Base-by-base conservation (phyloP, 305 asterid species). In the Ruellia speciosa region DNA sequence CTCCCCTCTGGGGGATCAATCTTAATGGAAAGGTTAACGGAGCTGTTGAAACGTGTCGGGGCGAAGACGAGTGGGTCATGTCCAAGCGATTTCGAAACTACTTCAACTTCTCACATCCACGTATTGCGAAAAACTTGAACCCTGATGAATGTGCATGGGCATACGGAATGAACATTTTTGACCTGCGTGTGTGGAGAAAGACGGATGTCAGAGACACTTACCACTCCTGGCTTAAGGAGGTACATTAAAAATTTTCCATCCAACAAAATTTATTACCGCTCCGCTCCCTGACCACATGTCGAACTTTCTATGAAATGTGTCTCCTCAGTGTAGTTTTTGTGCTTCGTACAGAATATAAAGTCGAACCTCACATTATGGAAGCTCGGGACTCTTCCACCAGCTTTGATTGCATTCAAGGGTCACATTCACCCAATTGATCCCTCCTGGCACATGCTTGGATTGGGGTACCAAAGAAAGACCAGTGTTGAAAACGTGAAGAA, bases 101-200 rank as follows among this genome's bases (percentile, higher is more conserved):
- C 79, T 93, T 93, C 94, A 93, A 93, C 80, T 93, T 93, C 75
- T 88, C 99, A 46, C 90, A 88, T 79, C 97, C 96, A 5, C 82
- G 77, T 34, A 77, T 89, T 60, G 77, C 83, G 13, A 84, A 83
- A 70, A 76, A 82, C 72, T 79, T 93, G 86, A 76, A 93, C 74
- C 92, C 97, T 28, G 95, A 84, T 10, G 96, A 93, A 59, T 93
- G 99, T 73, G 97, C 99, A 18, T 93, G 99, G 99, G 99, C 97
- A 14, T 93, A 93, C 72, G 99, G 99, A 58, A 93, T 93, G 99
- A 93, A 93, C 72, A 83, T 93, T 24, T 93, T 93, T 68, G 97
- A 93, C 77, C 66, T 93, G 75, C 81, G 70, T 46, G 78, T 76
- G 18, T 93, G 99, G 99, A 80, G 99, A 70, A 72, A 67, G 69